A percentile compares a stretch with the other conserved stretches of the same genome.
Conservation (phyloP, 257 asterid genomes). For the Nicotiana otophora region DNA sequence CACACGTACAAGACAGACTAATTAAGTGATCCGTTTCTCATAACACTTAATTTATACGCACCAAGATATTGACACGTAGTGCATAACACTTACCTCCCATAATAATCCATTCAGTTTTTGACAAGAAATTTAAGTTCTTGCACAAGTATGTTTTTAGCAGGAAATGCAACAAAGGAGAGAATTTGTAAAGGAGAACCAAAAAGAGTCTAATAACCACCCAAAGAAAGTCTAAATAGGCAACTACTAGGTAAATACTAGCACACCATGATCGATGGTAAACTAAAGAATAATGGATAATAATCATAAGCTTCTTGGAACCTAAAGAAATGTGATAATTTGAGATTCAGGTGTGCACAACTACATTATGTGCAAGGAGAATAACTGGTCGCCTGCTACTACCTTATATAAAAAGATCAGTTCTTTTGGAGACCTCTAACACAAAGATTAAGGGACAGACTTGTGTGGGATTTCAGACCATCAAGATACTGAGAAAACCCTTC, state of each 20-base stretch:
- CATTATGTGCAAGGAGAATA: background rate
- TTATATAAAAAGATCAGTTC: background rate
- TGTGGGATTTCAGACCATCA: constrained; percentile 4
- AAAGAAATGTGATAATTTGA: background rate
- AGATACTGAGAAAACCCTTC: background rate
- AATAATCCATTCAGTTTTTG: background rate
- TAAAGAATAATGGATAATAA: background rate
- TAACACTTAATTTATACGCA: background rate
- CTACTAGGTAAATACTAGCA: background rate
- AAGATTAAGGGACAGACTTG: background rate
- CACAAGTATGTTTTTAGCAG: background rate
- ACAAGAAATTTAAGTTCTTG: background rate
- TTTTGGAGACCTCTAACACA: background rate
- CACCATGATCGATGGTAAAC: background rate
- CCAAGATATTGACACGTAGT: background rate
- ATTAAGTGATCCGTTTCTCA: no score
- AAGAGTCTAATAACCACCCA: background rate
- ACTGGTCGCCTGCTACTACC: background rate
- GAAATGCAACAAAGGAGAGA: constrained; percentile 5
- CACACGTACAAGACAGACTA: background rate
- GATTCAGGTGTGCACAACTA: background rate
- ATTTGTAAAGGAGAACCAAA: background rate
- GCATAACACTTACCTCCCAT: background rate
- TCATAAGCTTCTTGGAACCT: background rate
- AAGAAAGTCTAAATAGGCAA: background rate